Conservation (phyloP, 768 basidiomycete species). For the Lentinula sp. region DNA sequence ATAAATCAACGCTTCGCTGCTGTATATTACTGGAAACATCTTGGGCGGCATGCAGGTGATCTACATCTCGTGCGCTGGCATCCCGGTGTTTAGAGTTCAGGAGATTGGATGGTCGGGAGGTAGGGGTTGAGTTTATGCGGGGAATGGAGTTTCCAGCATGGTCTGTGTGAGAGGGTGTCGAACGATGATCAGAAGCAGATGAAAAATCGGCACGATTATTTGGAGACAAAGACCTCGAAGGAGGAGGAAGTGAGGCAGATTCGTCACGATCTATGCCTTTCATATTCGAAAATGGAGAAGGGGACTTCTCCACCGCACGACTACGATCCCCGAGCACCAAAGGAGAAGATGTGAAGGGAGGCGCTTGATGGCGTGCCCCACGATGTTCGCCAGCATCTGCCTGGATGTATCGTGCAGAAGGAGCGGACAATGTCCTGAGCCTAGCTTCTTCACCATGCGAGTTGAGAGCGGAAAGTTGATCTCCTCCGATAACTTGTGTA, state of each 20-base stretch:
- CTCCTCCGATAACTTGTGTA: background rate
- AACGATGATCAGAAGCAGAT: background rate
- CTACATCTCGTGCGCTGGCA: background rate
- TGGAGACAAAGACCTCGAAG: slow-evolving; percentile 23
- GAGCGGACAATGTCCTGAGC: slow-evolving; percentile 1
- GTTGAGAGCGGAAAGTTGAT: background rate
- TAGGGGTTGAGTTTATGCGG: too few relatives aligned
- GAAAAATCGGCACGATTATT: background rate
- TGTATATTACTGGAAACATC: background rate
- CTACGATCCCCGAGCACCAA: background rate
- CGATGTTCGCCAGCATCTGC: background rate
- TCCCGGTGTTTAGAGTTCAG: too few relatives aligned
- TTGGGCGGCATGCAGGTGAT: background rate
- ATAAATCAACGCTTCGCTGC: slow-evolving; percentile 38
- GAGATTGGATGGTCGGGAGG: too few relatives aligned
- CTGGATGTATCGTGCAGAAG: background rate
- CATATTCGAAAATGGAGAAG: slow-evolving; percentile 18
- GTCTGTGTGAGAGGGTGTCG: background rate
- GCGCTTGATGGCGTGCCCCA: background rate
- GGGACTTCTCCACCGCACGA: background rate
- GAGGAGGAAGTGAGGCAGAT: slow-evolving; percentile 6
- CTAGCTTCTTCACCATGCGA: background rate
- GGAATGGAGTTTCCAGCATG: too few relatives aligned
- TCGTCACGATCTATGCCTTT: slow-evolving; percentile 8
- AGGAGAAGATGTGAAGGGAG: background rate